Conservation (phyloP, 2,329 filamentous ascomycete species). For the Colletotrichum sp. region DNA sequence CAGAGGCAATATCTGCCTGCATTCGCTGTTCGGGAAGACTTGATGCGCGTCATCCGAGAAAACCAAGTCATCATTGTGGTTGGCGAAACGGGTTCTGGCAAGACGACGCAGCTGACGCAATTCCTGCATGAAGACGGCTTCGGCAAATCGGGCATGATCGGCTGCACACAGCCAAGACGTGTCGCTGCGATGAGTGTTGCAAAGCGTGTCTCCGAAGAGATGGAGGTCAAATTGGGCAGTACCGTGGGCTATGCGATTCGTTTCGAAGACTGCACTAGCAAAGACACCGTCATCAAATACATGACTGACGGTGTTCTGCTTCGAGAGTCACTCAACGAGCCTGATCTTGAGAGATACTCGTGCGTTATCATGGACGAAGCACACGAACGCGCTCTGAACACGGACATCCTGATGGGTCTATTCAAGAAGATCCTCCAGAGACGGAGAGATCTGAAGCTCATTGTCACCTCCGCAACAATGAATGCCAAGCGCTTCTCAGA, state of each 20-base stretch:
- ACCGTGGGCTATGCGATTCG: conserved; percentile 96
- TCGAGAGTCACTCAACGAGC: conserved; percentile 89
- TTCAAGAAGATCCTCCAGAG: conserved; percentile 96
- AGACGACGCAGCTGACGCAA: conserved; percentile 96
- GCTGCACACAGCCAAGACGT: conserved; percentile 93
- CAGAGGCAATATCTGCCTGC: conserved; percentile 93
- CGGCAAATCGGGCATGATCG: conserved; percentile 85
- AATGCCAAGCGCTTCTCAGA: conserved; percentile 95
- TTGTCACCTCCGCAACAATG: conserved; percentile 98
- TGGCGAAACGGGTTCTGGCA: conserved; percentile 95
- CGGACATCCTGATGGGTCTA: conserved; percentile 94
- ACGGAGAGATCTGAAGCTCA: conserved; percentile 89
- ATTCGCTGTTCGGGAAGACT: conserved; percentile 93
- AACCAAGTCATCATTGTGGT: conserved; percentile 98
- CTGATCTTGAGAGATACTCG: conserved; percentile 93
- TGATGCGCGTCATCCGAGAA: conserved; percentile 89
- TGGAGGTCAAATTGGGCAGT: conserved; percentile 89
- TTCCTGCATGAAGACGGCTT: conserved; percentile 97
- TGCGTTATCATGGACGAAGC: conserved; percentile 99
- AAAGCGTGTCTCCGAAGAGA: conserved; percentile 97
- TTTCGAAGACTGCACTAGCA: conserved; percentile 97
- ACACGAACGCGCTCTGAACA: conserved; percentile 95
- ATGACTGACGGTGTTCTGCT: conserved; percentile 98
- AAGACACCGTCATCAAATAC: conserved; percentile 95
- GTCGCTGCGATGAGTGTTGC: conserved; percentile 99